Percentiles rank a stretch among this genome's conserved stretches.
Evolutionary conservation across 2,329 filamentous ascomycete genomes (phyloP).

Genomic region (Furcasterigmium sp.): DNA sequence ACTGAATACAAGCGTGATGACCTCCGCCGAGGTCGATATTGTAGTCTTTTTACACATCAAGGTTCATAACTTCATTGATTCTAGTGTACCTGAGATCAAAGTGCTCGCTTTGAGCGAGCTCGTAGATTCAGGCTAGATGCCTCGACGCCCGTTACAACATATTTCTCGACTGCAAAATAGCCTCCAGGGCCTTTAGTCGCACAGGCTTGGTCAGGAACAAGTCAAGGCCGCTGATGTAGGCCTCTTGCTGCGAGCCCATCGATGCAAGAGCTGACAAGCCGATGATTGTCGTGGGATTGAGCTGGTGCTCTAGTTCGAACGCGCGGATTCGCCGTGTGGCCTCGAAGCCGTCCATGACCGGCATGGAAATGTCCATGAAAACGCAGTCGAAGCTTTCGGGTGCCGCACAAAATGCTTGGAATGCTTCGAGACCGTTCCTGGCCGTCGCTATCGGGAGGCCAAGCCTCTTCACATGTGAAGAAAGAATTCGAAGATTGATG

Average conservation of each 20-base stretch:
- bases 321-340: conserved; percentile 44
- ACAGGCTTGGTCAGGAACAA: conserved; percentile 52
- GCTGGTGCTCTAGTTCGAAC: conserved; percentile 36
- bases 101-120: too few relatives aligned
- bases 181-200: too few relatives aligned
- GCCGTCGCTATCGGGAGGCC: conserved; percentile 21
- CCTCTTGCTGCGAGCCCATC: conserved; percentile 43
- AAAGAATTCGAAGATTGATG: conserved; percentile 29
- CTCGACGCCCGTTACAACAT: conserved; percentile 1
- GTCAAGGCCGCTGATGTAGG: conserved; percentile 46
- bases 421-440: conserved; percentile 26
- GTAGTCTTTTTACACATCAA: too few relatives aligned
- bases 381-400: conserved; percentile 21
- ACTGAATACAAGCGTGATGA: too few relatives aligned
- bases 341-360: conserved; percentile 48
- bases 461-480: conserved; percentile 27
- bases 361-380: conserved; percentile 52
- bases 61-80: too few relatives aligned
- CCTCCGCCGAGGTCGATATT: too few relatives aligned
- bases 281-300: conserved; percentile 40
- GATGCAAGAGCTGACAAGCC: conserved; percentile 49
- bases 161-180: conserved; percentile 2
- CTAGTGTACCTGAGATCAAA: too few relatives aligned
- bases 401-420: conserved; percentile 19
- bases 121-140: too few relatives aligned